phyloP scores from a whole-genome alignment of 805 yeast genomes.

The Middelhovenomyces tepae region DNA sequence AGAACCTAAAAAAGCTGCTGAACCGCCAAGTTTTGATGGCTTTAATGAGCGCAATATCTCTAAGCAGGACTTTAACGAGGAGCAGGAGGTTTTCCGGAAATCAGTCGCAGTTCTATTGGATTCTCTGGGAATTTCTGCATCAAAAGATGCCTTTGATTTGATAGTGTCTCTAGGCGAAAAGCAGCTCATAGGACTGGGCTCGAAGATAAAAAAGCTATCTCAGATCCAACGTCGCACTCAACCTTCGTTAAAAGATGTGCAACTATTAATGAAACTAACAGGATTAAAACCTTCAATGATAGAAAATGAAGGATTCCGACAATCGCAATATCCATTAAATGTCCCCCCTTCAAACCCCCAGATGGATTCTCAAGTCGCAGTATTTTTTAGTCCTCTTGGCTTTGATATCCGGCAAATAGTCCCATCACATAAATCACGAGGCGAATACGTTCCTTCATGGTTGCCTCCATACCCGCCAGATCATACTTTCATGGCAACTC shows the following conservation, averaged over 20 bases:
- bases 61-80: too few species aligned
- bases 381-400: conserved; percentile 45
- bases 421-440: conserved; percentile 38
- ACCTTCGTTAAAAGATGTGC: conserved; percentile 28
- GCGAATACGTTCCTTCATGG: conserved; percentile 56
- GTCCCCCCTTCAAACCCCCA: conserved; percentile 23
- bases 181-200: conserved; percentile 20
- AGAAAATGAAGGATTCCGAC: conserved; percentile 20
- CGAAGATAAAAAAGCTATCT: conserved; percentile 21
- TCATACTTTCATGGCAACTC: conserved; percentile 77
- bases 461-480: conserved; percentile 90
- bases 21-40: too few species aligned
- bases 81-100: conserved; percentile 16
- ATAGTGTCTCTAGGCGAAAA: conserved; percentile 26
- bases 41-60: too few species aligned
- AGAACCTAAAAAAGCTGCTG: too few species aligned
- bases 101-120: conserved; percentile 19
- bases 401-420: conserved; percentile 47
- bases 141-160: conserved; percentile 22
- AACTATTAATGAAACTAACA: conserved; percentile 22
- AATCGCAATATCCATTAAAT: conserved; percentile 12
- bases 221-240: conserved; percentile 27
- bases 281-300: conserved; percentile 25
- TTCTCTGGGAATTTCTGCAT: conserved; percentile 14
- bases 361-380: conserved; percentile 35